These are phyloP conservation scores for Acacia pycnantha DNA, from an alignment of 331 rosid genomes.

Conservation along the genomic window DNA sequence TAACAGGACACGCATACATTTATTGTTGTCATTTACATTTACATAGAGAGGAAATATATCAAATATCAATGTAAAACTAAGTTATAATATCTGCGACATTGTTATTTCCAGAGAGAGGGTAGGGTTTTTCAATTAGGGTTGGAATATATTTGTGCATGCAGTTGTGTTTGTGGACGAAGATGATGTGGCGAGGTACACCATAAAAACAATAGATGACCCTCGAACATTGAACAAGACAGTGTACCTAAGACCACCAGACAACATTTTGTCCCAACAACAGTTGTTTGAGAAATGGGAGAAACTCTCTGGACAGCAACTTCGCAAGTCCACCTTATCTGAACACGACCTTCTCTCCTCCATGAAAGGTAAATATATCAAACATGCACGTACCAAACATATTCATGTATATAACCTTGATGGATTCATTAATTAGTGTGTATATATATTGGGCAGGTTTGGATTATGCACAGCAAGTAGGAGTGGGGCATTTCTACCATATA, in stretches of 20 bases:
- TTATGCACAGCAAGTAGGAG: slow-evolving; percentile 56
- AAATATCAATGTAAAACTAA: too few species aligned
- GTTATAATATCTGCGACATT: too few species aligned
- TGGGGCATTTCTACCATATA: slow-evolving; percentile 75
- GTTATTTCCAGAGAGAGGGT: too few species aligned
- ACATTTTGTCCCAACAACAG: slow-evolving; percentile 64
- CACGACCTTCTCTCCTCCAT: slow-evolving; percentile 58
- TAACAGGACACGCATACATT: too few species aligned
- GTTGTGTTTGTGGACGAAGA: slow-evolving; percentile 63
- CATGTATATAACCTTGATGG: too few species aligned
- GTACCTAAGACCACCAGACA: slow-evolving; percentile 69
- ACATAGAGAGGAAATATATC: too few species aligned
- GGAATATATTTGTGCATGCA: slow-evolving; percentile 1
- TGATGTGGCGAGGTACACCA: slow-evolving; percentile 67
- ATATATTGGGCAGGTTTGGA: slow-evolving; percentile 46
- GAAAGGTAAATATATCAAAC: slow-evolving; percentile 56
- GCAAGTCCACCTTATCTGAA: slow-evolving; percentile 44
- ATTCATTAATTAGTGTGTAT: too few species aligned
- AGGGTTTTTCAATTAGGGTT: too few species aligned
- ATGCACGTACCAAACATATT: background rate
- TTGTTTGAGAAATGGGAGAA: slow-evolving; percentile 71
- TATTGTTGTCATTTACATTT: too few species aligned
- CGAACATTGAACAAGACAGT: slow-evolving; percentile 82
- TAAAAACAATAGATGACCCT: slow-evolving; percentile 76
- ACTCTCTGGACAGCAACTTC: slow-evolving; percentile 47